These are phyloP conservation scores for Sugiyamaella pinicola DNA, from an alignment of 1,139 yeast species.

Conservation along the genomic window DNA sequence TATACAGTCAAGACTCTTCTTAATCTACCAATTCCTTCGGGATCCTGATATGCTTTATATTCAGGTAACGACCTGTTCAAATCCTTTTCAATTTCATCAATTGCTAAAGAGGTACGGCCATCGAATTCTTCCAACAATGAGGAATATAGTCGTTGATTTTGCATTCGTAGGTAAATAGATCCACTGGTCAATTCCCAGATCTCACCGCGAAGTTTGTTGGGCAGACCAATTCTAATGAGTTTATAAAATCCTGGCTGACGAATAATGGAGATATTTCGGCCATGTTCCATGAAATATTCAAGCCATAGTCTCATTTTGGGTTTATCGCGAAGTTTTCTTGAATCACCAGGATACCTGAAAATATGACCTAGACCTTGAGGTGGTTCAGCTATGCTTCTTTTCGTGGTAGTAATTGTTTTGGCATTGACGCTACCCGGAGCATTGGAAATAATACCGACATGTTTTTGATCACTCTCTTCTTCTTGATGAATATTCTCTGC, in stretches of 20 bases:
- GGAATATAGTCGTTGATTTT: constrained; percentile 61
- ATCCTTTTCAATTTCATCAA: constrained; percentile 96
- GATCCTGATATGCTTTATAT: constrained; percentile 87
- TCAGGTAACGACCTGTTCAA: constrained; percentile 92
- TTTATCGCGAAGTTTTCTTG: constrained; percentile 74
- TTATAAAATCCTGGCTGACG: constrained; percentile 78
- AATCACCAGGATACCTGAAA: constrained; percentile 88
- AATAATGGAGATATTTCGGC: constrained; percentile 76
- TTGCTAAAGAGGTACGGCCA: constrained; percentile 73
- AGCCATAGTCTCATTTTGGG: constrained; percentile 92
- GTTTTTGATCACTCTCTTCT: constrained; percentile 15
- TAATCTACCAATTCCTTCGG: constrained; percentile 80
- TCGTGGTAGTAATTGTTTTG: constrained; percentile 21
- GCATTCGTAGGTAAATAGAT: constrained; percentile 72
- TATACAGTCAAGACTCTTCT: constrained; percentile 90
- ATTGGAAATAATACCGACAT: constrained; percentile 13
- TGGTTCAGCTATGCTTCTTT: constrained; percentile 45
- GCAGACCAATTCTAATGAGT: constrained; percentile 85
- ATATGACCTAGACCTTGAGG: constrained; percentile 69
- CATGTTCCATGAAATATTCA: constrained; percentile 80
- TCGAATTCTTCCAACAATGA: constrained; percentile 59
- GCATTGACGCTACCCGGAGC: constrained; percentile 44
- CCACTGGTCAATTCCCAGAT: constrained; percentile 95
- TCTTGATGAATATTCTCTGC: constrained; percentile 30
- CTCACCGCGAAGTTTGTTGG: constrained; percentile 91